These are phyloP conservation scores for Papiliotrema nemorosa DNA, from an alignment of 1,284 basidiomycete genomes.

Conservation along the genomic window DNA sequence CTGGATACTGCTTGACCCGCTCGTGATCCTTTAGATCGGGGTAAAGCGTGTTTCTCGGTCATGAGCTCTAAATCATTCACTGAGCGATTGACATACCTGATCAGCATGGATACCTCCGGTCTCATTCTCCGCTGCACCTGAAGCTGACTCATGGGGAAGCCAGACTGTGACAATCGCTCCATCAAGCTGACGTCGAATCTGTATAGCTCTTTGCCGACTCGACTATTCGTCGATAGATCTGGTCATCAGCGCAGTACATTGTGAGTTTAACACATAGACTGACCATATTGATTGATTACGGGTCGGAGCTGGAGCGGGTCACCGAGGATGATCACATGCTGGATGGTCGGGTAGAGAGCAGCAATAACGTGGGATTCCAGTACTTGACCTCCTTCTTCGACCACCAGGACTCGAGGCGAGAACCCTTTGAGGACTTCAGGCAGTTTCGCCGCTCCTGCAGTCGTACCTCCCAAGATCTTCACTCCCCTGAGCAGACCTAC, in stretches of 20 bases:
- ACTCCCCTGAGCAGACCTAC: conserved; percentile 55
- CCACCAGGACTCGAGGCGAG: conserved; percentile 57
- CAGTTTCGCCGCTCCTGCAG: conserved; percentile 64
- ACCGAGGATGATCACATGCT: conserved; percentile 60
- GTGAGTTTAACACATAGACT: background rate
- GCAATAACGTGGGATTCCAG: conserved; percentile 67
- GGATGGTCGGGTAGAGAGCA: conserved; percentile 57
- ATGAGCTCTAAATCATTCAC: too few species aligned
- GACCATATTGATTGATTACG: conserved; percentile 62
- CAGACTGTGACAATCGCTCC: conserved; percentile 57
- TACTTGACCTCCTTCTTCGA: conserved; percentile 73
- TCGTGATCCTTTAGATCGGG: conserved; percentile 59
- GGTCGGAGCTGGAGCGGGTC: conserved; percentile 69
- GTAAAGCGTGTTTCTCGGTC: conserved; percentile 62
- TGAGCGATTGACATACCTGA: conserved; percentile 47
- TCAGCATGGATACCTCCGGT: conserved; percentile 55
- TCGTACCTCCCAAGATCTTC: conserved; percentile 68
- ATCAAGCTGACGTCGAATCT: conserved; percentile 63
- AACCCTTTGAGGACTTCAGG: conserved; percentile 57
- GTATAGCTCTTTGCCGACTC: conserved; percentile 53
- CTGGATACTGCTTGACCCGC: conserved; percentile 54
- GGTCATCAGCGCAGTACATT: background rate
- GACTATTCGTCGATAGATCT: conserved; percentile 59
- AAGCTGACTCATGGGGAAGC: conserved; percentile 55
- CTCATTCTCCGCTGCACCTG: conserved; percentile 55